Conservation (phyloP, 2,329 filamentous ascomycete genomes). For the Sphaerulina musiva region DNA sequence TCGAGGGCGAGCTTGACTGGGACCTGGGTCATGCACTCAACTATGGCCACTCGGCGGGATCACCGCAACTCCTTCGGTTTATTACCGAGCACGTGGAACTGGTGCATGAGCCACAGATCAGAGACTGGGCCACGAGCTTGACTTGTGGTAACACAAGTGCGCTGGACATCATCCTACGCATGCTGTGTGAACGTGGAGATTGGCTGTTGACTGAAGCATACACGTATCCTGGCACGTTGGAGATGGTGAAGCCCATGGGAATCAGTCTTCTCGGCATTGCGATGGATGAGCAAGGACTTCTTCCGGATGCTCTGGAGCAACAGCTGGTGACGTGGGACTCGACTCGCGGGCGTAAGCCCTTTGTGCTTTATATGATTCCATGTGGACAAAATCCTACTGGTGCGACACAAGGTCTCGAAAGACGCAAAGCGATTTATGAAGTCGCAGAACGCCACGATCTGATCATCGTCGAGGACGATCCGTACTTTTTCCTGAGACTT, state of each 20-base stretch:
- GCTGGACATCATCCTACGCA: constrained; percentile 29
- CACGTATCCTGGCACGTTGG: constrained; percentile 28
- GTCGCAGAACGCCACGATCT: constrained; percentile 27
- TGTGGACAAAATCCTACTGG: constrained; percentile 31
- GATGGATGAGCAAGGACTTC: constrained; percentile 30
- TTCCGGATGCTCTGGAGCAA: constrained; percentile 24
- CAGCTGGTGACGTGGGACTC: constrained; percentile 27
- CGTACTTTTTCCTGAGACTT: constrained; percentile 29
- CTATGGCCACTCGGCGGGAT: constrained; percentile 28
- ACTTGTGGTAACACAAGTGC: constrained; percentile 32
- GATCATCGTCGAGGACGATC: constrained; percentile 31
- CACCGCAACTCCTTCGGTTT: constrained; percentile 25
- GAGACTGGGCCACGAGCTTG: constrained; percentile 29
- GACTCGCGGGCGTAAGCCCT: constrained; percentile 20
- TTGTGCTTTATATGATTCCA: constrained; percentile 31
- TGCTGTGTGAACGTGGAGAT: constrained; percentile 28
- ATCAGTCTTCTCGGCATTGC: constrained; percentile 25
- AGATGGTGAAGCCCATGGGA: constrained; percentile 24
- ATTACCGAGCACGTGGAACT: constrained; percentile 29
- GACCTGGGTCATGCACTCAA: constrained; percentile 27
- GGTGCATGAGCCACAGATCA: constrained; percentile 30
- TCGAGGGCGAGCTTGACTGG: constrained; percentile 13
- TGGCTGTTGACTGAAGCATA: constrained; percentile 24
- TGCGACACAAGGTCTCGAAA: constrained; percentile 24
- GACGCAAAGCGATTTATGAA: constrained; percentile 26